A percentile compares a stretch with the other conserved stretches of the same genome.
Evolutionary conservation across 2,329 filamentous ascomycete genomes (phyloP).

Genomic region (Ramularia collo-cygni): DNA sequence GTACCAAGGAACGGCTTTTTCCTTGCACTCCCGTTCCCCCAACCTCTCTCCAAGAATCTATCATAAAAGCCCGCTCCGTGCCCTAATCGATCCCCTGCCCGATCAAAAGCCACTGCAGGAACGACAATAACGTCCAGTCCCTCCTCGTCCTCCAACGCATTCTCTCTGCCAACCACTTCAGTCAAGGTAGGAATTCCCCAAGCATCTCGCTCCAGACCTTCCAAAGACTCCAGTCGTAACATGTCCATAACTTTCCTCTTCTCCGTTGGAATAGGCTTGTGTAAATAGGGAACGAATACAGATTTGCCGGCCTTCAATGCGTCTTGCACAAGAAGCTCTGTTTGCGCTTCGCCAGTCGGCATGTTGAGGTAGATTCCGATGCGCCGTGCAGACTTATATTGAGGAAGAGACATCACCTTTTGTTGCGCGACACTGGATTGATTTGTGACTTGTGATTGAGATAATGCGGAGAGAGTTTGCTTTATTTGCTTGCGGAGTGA

Average conservation of each 20-base stretch:
- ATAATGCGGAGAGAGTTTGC: conserved; percentile 53
- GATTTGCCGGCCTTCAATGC: conserved; percentile 70
- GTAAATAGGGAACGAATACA: conserved; percentile 84
- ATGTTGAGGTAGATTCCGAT: conserved; percentile 91
- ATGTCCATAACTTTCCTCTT: conserved; percentile 82
- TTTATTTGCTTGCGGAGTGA: conserved; percentile 67
- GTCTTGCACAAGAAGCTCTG: conserved; percentile 71
- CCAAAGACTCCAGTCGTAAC: conserved; percentile 66
- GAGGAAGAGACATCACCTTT: conserved; percentile 58
- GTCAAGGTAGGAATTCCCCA: conserved; percentile 93
- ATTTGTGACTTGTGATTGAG: conserved; percentile 52
- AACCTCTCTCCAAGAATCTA: conserved; percentile 70
- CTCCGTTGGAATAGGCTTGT: conserved; percentile 7
- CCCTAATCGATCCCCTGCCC: conserved; percentile 66
- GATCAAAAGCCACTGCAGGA: conserved; percentile 89
- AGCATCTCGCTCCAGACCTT: conserved; percentile 64
- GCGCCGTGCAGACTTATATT: conserved; percentile 66
- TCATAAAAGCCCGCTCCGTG: conserved; percentile 98
- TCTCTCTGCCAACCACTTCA: conserved; percentile 59
- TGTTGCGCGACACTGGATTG: conserved; percentile 69
- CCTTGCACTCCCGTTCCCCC: conserved; percentile 38
- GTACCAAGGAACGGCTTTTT: conserved; percentile 54
- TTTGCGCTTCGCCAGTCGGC: conserved; percentile 81
- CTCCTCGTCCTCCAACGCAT: conserved; percentile 51
- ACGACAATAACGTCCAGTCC: conserved; percentile 80